A percentile compares a stretch with the other conserved stretches of the same genome.
Conservation (phyloP, 768 basidiomycete species). For the Lactarius sanguifluus region DNA sequence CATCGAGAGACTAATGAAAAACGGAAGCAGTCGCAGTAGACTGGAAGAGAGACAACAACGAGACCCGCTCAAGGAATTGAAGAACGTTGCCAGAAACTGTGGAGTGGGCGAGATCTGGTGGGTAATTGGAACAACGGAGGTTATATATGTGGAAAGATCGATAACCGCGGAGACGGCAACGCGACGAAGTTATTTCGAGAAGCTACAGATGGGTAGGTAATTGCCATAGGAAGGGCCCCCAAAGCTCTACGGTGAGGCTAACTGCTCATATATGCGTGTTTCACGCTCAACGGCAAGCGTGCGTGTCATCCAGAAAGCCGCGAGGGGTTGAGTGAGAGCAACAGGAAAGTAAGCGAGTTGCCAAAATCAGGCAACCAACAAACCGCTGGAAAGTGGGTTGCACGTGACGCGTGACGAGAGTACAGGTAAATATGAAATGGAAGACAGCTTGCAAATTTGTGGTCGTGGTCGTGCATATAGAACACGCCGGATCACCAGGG, state of each 20-base stretch:
- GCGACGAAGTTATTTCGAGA: neutral
- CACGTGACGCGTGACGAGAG: neutral
- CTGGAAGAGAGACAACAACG: neutral
- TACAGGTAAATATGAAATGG: too few relatives aligned
- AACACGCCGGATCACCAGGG: too few relatives aligned
- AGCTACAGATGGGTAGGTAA: neutral
- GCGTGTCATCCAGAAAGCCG: neutral
- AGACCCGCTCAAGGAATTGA: neutral
- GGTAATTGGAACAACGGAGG: neutral
- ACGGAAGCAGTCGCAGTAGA: conserved; percentile 1
- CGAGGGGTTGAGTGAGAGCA: neutral
- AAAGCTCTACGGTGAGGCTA: neutral
- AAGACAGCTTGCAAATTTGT: too few relatives aligned
- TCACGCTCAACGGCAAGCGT: neutral
- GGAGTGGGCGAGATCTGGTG: neutral
- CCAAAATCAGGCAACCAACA: too few relatives aligned
- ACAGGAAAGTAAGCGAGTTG: neutral
- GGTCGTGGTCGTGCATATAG: neutral
- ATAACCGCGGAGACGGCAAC: neutral
- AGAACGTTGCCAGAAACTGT: neutral
- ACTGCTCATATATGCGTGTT: neutral
- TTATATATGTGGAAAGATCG: neutral
- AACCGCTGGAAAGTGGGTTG: neutral
- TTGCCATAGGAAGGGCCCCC: neutral
- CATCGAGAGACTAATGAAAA: neutral